Evolutionary conservation across 768 basidiomycete genomes (phyloP), one percentile per base, ranked within the genome.

Genomic region (Pilatotrama ljubarskyi): DNA sequence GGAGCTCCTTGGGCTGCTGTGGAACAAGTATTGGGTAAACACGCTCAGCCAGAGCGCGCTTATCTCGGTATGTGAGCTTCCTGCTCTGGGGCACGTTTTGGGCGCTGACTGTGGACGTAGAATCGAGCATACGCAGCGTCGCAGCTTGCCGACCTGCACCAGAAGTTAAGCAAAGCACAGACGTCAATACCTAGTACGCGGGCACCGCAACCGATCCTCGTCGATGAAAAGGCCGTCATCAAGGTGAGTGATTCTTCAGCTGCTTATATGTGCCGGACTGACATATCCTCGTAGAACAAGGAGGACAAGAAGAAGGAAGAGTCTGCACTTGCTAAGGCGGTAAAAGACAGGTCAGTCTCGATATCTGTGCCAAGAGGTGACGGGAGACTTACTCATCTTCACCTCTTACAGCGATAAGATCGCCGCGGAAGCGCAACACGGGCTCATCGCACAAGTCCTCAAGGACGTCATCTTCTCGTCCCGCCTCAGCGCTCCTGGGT

Each of bases 1-100:
- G 29, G 87, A 95, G 68, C 77, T 99, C 2, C 80, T 99, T 42
- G 91, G 91, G 20, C 76, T 95, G 70, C 75, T 99, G 54, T 98
- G 96, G 96, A 98, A 99, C 76, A 98, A 98, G 75, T 99, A 99
- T 68, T 99, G 97, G 97, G 93, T 97, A 24, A 95, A 95, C 68
- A 99, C 97, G 2, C 79, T 99, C 38, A 93, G 91, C 67, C 92
- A 93, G 69, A 96, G 93, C 69, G 90, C 95, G 5, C 73, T 98
- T 48, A 90, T 98, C 51, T 94, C 94, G 20, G 96, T 98, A 58
- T 29, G 86, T 72, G 5, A 5, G 4, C 18, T 51, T 7, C 40
- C 8, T 26, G 40, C 24, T 1, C 13, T 14, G 25, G 38, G 43
- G 49, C 5, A 7, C 13, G 47, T 13, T 8, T 14, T 18, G 13